Evolutionary conservation across 495 filamentous ascomycete species (phyloP), one percentile per base, ranked within the genome.

Genomic region (Aspergillus incahuasiensis): DNA sequence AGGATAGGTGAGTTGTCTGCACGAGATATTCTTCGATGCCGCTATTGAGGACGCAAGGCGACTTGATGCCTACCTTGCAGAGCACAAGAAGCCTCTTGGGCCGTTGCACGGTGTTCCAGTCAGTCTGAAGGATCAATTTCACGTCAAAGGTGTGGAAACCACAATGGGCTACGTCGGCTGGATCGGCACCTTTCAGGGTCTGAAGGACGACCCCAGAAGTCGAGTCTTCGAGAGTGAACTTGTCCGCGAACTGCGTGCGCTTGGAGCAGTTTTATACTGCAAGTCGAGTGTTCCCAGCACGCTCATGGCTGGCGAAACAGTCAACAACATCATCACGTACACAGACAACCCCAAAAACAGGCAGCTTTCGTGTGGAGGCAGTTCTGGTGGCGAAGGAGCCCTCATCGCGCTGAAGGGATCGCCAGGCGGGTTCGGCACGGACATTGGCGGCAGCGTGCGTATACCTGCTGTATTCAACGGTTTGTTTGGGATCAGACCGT

Each of bases 61-160:
- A 15, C 79, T 89, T 1, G 88, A 90, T 66, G 60, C 68, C 8
- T 79, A 85, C 63, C 75, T 77, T 18, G 62, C 65, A 5, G 59
- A 77, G 38, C 64, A 84, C 58, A 69, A 73, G 22, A 61, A 63
- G 20, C 73, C 79, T n/a, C 54, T 76, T 5, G 82, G 82, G 0
- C 84, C 83, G 0, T 67, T 89, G 0, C 85, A 89, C 55, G 86
- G 85, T 20, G 69, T 88, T 2, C 86, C 86, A 1, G 57, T 88
- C 15, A 86, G 82, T 49, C 64, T 89, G 12, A 89, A 88, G 66
- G 86, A 89, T 57, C 85, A 87, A 61, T 88, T 87, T 64, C 85
- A 87, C 51, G 76, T 89, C 50, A 80, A 80, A 52, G 81, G 76
- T 0, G 74, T 82, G 0, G 85, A 88, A 50, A 87, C 82, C 0